Evolutionary conservation across 2,329 filamentous ascomycete species (phyloP).

Genomic region (Verticillium tricorpus): DNA sequence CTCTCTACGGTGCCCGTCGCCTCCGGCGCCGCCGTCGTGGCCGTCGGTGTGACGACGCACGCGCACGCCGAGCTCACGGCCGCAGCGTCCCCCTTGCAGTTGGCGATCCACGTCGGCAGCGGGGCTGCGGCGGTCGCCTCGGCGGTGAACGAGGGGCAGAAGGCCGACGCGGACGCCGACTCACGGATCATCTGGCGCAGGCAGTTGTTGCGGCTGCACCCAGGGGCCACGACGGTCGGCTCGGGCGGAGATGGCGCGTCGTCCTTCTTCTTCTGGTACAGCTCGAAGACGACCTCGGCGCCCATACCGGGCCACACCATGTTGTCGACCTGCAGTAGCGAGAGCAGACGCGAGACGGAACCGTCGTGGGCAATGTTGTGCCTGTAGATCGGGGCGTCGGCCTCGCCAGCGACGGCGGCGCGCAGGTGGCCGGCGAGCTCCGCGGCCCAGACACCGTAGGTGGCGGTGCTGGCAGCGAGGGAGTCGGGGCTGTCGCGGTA

Average conservation of each 20-base stretch:
- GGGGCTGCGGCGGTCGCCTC: constrained; percentile 4
- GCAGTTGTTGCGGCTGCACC: constrained; percentile 24
- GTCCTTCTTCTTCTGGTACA: constrained; percentile 47
- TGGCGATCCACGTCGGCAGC: constrained; percentile 18
- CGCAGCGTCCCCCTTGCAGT: constrained; percentile 18
- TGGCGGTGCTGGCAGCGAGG: constrained; percentile 55
- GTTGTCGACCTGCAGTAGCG: constrained; percentile 64
- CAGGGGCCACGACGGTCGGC: constrained; percentile 11
- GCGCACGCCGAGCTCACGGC: constrained; percentile 22
- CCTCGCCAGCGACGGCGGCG: constrained; percentile 36
- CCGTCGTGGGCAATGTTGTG: constrained; percentile 84
- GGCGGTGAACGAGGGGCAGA: constrained; percentile 20
- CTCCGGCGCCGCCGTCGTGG: constrained; percentile 3
- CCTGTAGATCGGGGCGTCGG: constrained; percentile 45
- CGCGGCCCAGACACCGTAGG: constrained; percentile 69
- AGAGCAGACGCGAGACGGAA: constrained; percentile 61
- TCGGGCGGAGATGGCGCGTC: constrained; percentile 11
- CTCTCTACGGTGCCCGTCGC: constrained; percentile 7
- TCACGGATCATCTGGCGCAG: constrained; percentile 22
- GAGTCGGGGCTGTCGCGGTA: constrained; percentile 64
- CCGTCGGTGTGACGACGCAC: constrained; percentile 16
- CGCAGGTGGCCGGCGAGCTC: constrained; percentile 66
- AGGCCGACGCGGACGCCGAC: constrained; percentile 14
- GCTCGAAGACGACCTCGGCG: constrained; percentile 70
- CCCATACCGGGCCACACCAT: constrained; percentile 90